Evolutionary conservation across 768 basidiomycete genomes (phyloP), one percentile per base, ranked within the genome.

Genomic region (Saitozyma podzolica): DNA sequence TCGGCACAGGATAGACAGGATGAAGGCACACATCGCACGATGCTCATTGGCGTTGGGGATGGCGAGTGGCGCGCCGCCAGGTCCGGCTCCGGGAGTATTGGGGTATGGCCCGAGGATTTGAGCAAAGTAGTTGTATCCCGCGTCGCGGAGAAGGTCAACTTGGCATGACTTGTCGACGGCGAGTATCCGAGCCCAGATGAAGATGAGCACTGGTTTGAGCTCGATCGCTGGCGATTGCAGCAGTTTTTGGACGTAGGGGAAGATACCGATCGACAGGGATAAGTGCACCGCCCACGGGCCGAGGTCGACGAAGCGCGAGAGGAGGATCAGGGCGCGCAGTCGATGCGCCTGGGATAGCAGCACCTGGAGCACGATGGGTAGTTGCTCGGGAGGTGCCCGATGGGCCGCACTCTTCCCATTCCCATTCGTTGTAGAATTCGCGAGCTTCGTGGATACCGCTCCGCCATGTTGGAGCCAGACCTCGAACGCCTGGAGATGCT

Each of bases 231-330:
- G 92, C 0, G 95, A 93, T 80, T 96, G 93, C 8, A 99, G 85
- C 6, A 99, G 85, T 73, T 96, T 94, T 60, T 92, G 91, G 55
- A 98, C 97, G 77, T 98, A 99, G 4, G 96, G 95, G 82, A 97
- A 98, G 74, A 98, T 97, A 11, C 96, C 96, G 71, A 99, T 97
- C 7, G 89, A 89, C 42, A 99, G 84, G 11, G 95, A 93, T 13
- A 97, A 86, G 69, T 96, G 90, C 53, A 98, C 96, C 0, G 96
- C 96, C 95, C 96, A 98, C 11, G 96, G 94, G 0, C 96, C 96
- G 8, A 99, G 86, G 76, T 99, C 96, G 70, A 98, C 92, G 69
- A 98, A 99, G 81, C 94, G 91, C 41, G 93, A 95, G 6, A 99
- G 85, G 20, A 97, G 86, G 67, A 97, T 95, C 63, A 99, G 87